phyloP scores from a whole-genome alignment of 2,329 filamentous ascomycete species.

The Chaetomium sp. region DNA sequence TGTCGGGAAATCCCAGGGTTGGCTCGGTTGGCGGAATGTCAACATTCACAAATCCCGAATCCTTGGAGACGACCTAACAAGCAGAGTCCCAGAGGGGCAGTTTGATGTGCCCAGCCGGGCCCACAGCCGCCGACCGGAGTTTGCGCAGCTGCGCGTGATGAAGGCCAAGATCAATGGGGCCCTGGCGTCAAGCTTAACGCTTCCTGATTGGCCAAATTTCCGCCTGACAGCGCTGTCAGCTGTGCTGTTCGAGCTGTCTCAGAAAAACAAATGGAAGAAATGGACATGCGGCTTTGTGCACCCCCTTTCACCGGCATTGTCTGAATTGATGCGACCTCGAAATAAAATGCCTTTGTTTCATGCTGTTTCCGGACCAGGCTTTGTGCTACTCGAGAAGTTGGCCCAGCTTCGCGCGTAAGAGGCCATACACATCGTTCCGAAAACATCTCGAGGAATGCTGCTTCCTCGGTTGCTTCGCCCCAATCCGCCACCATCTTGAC shows the following conservation, averaged over 20 bases:
- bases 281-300: no score
- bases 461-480: background rate
- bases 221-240: no score
- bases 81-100: slow-evolving; percentile 10
- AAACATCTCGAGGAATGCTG: background rate
- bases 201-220: no score
- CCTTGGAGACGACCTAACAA: background rate
- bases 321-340: slow-evolving; percentile 14
- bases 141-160: background rate
- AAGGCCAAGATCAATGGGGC: no score
- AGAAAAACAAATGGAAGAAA: no score
- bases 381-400: background rate
- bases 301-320: slow-evolving; percentile 10
- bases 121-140: slow-evolving; percentile 7
- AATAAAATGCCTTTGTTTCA: slow-evolving; percentile 20
- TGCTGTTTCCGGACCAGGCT: slow-evolving; percentile 8
- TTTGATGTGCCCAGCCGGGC: slow-evolving; percentile 10
- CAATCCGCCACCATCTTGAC: background rate
- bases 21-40: slow-evolving; percentile 3
- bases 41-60: slow-evolving; percentile 9
- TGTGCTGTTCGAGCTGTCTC: no score
- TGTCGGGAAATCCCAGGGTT: slow-evolving; percentile 1
- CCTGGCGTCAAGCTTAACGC: no score
- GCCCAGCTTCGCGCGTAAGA: background rate
- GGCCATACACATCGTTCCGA: background rate